A percentile compares a stretch with the other conserved stretches of the same genome.
Conservation (phyloP, 306 rosid genomes). For the Cicer chorassanicum region DNA sequence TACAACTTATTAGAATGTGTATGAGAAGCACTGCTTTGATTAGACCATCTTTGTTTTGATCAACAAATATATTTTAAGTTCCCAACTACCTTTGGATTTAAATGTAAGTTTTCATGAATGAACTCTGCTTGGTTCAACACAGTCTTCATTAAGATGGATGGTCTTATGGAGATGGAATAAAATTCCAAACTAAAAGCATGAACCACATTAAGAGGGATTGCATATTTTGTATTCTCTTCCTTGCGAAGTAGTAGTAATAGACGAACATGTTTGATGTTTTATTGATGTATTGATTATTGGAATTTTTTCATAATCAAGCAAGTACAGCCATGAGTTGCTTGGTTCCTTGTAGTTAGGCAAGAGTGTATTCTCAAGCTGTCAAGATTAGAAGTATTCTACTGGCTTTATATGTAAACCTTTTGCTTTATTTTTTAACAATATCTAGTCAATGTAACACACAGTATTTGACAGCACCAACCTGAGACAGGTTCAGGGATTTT, state of each 20-base stretch:
- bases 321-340: constrained; percentile 8
- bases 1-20: constrained; percentile 61
- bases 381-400: constrained; percentile 27
- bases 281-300: background rate
- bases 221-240: constrained; percentile 5
- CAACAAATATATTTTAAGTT: background rate
- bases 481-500: constrained; percentile 27
- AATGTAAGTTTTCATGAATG: background rate
- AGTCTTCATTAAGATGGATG: background rate
- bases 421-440: constrained; percentile 24
- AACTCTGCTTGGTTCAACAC: constrained; percentile 21
- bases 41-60: constrained; percentile 3
- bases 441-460: constrained; percentile 9
- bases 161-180: constrained; percentile 12
- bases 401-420: background rate
- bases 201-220: background rate
- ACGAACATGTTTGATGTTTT: background rate
- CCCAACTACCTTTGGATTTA: background rate
- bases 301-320: background rate
- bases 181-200: constrained; percentile 2
- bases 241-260: background rate
- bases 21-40: constrained; percentile 35
- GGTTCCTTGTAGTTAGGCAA: constrained; percentile 17
- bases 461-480: background rate
- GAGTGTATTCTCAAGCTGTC: background rate